phyloP scores from a whole-genome alignment of 805 yeast genomes.

The Lipomyces sp. region DNA sequence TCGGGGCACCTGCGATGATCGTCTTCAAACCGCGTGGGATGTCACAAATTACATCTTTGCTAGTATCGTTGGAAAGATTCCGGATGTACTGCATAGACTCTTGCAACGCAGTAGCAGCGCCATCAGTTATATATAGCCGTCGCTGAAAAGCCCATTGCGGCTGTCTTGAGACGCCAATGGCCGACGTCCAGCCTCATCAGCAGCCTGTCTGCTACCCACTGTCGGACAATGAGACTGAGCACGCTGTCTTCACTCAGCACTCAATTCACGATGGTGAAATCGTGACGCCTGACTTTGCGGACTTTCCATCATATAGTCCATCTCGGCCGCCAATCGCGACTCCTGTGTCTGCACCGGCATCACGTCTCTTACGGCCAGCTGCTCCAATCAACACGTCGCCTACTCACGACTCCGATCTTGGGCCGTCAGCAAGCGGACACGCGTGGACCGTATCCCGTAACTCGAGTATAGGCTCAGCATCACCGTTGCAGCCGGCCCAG shows the following conservation, averaged over 20 bases:
- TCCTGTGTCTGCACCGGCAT: slow-evolving; percentile 16
- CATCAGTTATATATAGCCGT: neutral
- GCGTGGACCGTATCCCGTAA: slow-evolving; percentile 7
- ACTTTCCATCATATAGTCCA: slow-evolving; percentile 27
- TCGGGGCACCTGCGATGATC: too few relatives aligned
- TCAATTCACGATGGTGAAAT: slow-evolving; percentile 8
- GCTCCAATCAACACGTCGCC: slow-evolving; percentile 27
- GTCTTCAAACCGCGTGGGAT: neutral
- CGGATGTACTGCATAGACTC: neutral
- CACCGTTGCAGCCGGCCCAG: slow-evolving; percentile 15
- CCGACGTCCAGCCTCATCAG: slow-evolving; percentile 12
- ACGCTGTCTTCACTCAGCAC: neutral
- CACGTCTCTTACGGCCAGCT: slow-evolving; percentile 24
- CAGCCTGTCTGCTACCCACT: neutral
- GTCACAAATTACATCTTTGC: neutral
- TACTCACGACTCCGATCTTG: slow-evolving; percentile 3
- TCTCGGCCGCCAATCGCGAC: slow-evolving; percentile 8
- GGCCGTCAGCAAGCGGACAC: slow-evolving; percentile 1
- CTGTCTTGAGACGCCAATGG: slow-evolving; percentile 10
- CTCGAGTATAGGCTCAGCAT: slow-evolving; percentile 16
- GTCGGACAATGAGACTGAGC: neutral
- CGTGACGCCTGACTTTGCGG: slow-evolving; percentile 30
- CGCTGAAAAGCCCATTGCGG: slow-evolving; percentile 5
- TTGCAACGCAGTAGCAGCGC: neutral
- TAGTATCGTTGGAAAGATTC: neutral